These are phyloP conservation scores for Aristolochia californica DNA, from an alignment of 164 flowering plant genomes.

Conservation along the genomic window DNA sequence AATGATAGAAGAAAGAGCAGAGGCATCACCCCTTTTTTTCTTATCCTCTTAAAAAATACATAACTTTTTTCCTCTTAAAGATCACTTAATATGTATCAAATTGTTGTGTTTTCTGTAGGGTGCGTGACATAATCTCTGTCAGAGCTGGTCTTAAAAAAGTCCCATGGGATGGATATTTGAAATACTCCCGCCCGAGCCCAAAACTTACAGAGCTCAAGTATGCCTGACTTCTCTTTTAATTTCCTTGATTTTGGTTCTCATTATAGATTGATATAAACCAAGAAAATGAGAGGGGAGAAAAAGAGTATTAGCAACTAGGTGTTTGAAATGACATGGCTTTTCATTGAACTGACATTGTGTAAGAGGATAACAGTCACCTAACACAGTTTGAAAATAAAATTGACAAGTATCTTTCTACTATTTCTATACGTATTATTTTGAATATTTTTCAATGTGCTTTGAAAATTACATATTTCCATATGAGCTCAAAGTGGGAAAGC, in stretches of 20 bases:
- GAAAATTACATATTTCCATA: too few species aligned
- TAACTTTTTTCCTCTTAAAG: too few species aligned
- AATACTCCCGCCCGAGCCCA: conserved; percentile 92
- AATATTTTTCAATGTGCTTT: too few species aligned
- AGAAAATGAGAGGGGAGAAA: neutral
- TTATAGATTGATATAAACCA: neutral
- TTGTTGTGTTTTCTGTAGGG: conserved; percentile 44
- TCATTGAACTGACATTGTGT: neutral
- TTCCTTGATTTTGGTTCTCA: too few species aligned
- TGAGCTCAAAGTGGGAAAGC: too few species aligned
- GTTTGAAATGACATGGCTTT: too few species aligned
- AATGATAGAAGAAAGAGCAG: neutral
- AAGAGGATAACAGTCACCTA: neutral
- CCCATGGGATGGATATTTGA: conserved; percentile 98
- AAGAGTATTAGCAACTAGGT: neutral
- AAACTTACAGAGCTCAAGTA: conserved; percentile 74
- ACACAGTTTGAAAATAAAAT: too few species aligned
- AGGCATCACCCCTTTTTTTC: too few species aligned
- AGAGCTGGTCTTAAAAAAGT: conserved; percentile 93
- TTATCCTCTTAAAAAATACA: too few species aligned
- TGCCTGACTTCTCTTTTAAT: conserved; percentile 10
- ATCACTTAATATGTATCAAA: too few species aligned
- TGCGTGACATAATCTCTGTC: conserved; percentile 75
- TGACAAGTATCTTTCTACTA: too few species aligned
- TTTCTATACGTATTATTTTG: too few species aligned